Conservation (phyloP, 1,139 yeast species). For the Lodderomyces metapsilosis region DNA sequence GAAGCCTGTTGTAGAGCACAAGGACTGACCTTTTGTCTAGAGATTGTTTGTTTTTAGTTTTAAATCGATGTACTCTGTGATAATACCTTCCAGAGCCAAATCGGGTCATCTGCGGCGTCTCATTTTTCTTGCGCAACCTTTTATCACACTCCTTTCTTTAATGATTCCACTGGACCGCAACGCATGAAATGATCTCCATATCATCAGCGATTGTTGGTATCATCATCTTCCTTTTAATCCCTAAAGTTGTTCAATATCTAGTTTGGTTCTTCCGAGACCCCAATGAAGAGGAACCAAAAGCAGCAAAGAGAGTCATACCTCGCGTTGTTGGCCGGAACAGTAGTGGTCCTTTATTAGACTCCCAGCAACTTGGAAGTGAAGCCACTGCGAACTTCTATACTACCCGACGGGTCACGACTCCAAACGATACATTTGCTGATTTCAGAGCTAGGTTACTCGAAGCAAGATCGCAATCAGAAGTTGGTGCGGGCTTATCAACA, state of each 20-base stretch:
- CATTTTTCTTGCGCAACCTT: too few species aligned
- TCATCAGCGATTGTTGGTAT: neutral
- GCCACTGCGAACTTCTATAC: neutral
- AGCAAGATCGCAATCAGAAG: neutral
- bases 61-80: too few species aligned
- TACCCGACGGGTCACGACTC: neutral
- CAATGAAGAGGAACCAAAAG: neutral
- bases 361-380: neutral
- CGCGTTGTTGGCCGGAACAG: neutral
- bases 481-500: too few species aligned
- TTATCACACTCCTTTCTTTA: neutral
- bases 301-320: neutral
- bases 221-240: neutral
- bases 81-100: too few species aligned
- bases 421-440: neutral
- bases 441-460: neutral
- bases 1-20: constrained; percentile 11
- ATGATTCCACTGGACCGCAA: neutral
- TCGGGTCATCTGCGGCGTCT: too few species aligned
- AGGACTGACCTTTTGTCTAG: neutral
- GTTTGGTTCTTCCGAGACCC: neutral
- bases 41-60: neutral
- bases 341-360: too few species aligned
- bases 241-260: neutral
- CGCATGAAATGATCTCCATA: neutral